These are phyloP conservation scores for Eucommia ulmoides DNA, from an alignment of 257 asterid genomes.

Conservation along the genomic window DNA sequence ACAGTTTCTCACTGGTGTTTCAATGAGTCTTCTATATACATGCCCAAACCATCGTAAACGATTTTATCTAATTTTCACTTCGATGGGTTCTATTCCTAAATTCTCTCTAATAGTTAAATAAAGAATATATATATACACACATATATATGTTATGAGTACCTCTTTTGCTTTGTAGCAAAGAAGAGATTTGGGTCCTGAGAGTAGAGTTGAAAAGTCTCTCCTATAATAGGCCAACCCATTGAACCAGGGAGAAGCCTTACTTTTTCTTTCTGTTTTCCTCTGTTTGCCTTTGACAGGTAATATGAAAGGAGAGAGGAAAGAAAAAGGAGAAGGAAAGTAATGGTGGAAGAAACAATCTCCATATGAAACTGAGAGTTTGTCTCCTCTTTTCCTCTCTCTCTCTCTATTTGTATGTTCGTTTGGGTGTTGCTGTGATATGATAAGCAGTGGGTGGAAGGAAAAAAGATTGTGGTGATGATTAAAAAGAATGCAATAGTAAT, in stretches of 20 bases:
- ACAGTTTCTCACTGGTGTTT: not conserved
- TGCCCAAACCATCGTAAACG: too few relatives aligned
- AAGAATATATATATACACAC: not conserved
- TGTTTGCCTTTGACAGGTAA: conserved; percentile 20
- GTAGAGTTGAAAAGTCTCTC: conserved; percentile 68
- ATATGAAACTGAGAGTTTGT: too few relatives aligned
- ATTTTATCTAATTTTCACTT: too few relatives aligned
- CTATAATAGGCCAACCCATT: conserved; percentile 69
- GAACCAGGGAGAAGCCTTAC: conserved; percentile 60
- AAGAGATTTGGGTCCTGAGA: conserved; percentile 55
- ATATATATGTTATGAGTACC: conserved; percentile 13
- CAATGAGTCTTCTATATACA: too few relatives aligned
- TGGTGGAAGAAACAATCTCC: too few relatives aligned
- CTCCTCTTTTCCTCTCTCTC: too few relatives aligned
- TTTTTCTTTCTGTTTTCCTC: conserved; percentile 11
- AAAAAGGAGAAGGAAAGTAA: conserved; percentile 46
- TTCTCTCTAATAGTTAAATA: not conserved
- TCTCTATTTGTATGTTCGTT: too few relatives aligned
- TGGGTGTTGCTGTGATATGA: too few relatives aligned
- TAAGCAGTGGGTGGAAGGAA: too few relatives aligned
- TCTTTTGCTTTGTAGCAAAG: conserved; percentile 44
- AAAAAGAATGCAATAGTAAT: too few relatives aligned
- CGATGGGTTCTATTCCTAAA: too few relatives aligned
- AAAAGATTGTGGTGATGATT: too few relatives aligned
- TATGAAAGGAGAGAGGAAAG: conserved; percentile 29